Percentiles rank a stretch among this genome's conserved stretches.
Evolutionary conservation across 2,329 filamentous ascomycete genomes (phyloP).

Genomic region (Xylaria arbuscula): DNA sequence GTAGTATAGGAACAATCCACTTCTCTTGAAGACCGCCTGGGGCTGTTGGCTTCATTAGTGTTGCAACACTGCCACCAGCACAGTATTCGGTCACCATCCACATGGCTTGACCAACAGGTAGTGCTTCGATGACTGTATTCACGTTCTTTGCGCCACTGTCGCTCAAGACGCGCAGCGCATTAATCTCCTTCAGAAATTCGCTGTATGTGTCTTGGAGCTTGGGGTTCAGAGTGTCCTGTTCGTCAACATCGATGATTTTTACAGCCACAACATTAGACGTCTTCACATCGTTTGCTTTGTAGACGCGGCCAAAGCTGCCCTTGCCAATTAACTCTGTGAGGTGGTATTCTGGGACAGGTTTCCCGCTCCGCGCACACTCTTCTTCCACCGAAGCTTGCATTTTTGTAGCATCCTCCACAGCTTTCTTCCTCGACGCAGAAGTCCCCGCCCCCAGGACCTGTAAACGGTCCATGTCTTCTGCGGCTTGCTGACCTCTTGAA

Average conservation of each 20-base stretch:
- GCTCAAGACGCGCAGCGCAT: constrained; percentile 76
- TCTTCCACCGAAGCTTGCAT: constrained; percentile 75
- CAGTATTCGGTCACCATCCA: constrained; percentile 93
- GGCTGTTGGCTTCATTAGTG: constrained; percentile 73
- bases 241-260: constrained; percentile 88
- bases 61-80: constrained; percentile 84
- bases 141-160: constrained; percentile 81
- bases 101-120: constrained; percentile 81
- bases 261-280: constrained; percentile 72
- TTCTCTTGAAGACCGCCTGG: constrained; percentile 75
- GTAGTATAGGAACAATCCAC: constrained; percentile 74
- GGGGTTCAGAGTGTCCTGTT: constrained; percentile 74
- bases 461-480: constrained; percentile 45
- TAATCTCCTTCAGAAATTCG: constrained; percentile 76
- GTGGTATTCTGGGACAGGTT: constrained; percentile 72
- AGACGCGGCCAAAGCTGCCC: constrained; percentile 78
- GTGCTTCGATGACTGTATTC: constrained; percentile 82
- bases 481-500: constrained; percentile 13
- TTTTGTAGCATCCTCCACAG: constrained; percentile 75
- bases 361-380: constrained; percentile 68
- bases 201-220: constrained; percentile 74
- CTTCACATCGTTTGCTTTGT: constrained; percentile 67
- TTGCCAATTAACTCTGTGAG: constrained; percentile 80
- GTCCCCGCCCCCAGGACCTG: constrained; percentile 44
- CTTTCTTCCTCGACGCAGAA: constrained; percentile 58